A percentile compares a stretch with the other conserved stretches of the same genome.
phyloP scores from a whole-genome alignment of 331 rosid species.

The Erythrophleum ivorense region DNA sequence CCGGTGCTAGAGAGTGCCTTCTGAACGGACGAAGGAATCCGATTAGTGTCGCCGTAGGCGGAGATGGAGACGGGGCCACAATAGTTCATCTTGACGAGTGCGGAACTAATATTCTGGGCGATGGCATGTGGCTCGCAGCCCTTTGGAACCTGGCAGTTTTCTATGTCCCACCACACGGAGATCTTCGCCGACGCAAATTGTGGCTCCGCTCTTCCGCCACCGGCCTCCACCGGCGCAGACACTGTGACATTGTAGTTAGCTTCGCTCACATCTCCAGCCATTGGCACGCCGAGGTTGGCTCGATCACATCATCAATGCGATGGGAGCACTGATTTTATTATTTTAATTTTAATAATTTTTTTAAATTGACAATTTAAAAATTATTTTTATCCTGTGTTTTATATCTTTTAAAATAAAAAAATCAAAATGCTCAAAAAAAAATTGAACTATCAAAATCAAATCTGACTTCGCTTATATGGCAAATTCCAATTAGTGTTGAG shows the following conservation, averaged over 20 bases:
- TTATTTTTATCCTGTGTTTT: too few species aligned
- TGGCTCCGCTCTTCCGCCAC: conserved; percentile 56
- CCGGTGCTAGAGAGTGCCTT: conserved; percentile 89
- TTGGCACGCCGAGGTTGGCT: neutral
- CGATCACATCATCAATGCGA: conserved; percentile 1
- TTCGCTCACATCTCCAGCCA: conserved; percentile 47
- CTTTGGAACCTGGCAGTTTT: conserved; percentile 77
- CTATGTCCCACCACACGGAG: conserved; percentile 96
- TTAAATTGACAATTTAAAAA: too few species aligned
- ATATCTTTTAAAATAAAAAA: too few species aligned
- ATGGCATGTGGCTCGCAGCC: conserved; percentile 61
- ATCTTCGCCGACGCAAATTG: conserved; percentile 72
- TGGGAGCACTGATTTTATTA: neutral
- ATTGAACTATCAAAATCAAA: too few species aligned
- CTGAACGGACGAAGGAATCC: conserved; percentile 63
- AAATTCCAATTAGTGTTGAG: too few species aligned
- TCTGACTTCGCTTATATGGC: too few species aligned
- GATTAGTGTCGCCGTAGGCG: conserved; percentile 82
- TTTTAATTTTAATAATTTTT: too few species aligned
- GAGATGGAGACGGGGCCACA: conserved; percentile 77
- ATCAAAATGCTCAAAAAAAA: too few species aligned
- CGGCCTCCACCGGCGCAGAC: neutral
- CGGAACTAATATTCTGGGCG: conserved; percentile 81
- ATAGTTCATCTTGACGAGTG: conserved; percentile 63
- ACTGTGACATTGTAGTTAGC: conserved; percentile 20